Evolutionary conservation across 2,329 filamentous ascomycete species (phyloP).

Genomic region (Gnomoniopsis sp.): DNA sequence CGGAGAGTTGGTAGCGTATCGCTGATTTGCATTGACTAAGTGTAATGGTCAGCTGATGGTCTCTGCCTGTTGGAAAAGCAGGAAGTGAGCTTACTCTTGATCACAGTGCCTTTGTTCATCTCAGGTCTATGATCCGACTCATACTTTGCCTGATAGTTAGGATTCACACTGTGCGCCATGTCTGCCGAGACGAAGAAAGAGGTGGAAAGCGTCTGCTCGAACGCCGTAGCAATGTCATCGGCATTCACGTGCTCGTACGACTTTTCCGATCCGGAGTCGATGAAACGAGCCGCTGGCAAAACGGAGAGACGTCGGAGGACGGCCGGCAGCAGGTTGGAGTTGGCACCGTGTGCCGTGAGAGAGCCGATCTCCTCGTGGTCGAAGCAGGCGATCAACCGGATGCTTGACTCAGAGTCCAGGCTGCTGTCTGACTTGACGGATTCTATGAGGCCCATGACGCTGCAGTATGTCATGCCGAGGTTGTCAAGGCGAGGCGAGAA

Average conservation of each 20-base stretch:
- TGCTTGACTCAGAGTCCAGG: constrained; percentile 73
- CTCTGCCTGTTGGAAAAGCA: background rate
- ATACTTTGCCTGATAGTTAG: constrained; percentile 91
- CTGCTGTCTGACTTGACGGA: constrained; percentile 64
- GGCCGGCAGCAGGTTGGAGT: constrained; percentile 86
- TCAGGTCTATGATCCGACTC: constrained; percentile 86
- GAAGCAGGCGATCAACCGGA: constrained; percentile 91
- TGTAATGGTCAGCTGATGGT: background rate
- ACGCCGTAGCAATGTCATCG: constrained; percentile 70
- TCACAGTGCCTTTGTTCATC: constrained; percentile 94
- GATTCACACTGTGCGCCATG: constrained; percentile 93
- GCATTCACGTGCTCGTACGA: constrained; percentile 58
- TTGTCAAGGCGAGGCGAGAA: constrained; percentile 97
- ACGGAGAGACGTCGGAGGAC: constrained; percentile 84
- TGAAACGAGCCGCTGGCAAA: constrained; percentile 58
- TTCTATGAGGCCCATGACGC: constrained; percentile 77
- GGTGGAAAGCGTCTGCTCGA: constrained; percentile 85
- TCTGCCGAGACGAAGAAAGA: constrained; percentile 95
- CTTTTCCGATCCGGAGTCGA: constrained; percentile 51
- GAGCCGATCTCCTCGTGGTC: constrained; percentile 98
- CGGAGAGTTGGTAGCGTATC: constrained; percentile 94
- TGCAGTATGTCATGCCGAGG: constrained; percentile 93
- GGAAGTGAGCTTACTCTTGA: constrained; percentile 54
- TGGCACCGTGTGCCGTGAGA: constrained; percentile 85
- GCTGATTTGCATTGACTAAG: constrained; percentile 85